phyloP scores from a whole-genome alignment of 1,284 basidiomycete genomes.

The Meripilus lineatus region DNA sequence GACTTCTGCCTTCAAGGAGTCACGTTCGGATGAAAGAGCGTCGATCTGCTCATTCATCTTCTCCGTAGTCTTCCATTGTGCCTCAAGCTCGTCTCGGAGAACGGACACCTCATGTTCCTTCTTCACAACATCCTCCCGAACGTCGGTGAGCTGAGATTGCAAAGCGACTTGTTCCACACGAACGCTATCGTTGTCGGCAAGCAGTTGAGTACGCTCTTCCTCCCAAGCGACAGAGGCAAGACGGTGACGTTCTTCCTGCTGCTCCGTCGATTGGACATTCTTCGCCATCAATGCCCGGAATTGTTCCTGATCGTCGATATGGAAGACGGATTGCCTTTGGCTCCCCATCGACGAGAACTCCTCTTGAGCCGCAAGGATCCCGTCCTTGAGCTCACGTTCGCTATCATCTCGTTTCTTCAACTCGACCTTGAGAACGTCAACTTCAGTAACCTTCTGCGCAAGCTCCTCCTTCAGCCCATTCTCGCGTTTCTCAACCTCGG shows the following conservation, averaged over 20 bases:
- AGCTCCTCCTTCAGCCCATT: constrained; percentile 19
- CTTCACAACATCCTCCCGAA: constrained; percentile 25
- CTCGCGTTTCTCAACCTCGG: constrained; percentile 41
- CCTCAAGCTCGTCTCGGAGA: constrained; percentile 53
- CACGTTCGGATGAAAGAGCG: constrained; percentile 23
- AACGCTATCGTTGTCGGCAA: constrained; percentile 37
- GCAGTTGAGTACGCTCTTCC: constrained; percentile 43
- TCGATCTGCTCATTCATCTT: constrained; percentile 24
- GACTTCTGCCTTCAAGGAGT: constrained; percentile 37
- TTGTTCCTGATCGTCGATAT: constrained; percentile 30
- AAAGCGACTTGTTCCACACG: constrained; percentile 30
- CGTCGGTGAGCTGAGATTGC: constrained; percentile 23
- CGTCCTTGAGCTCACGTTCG: constrained; percentile 45
- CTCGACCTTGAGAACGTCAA: constrained; percentile 41
- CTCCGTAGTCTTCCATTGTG: constrained; percentile 60
- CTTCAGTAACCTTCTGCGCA: constrained; percentile 35
- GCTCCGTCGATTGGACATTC: constrained; percentile 33
- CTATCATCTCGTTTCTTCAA: constrained; percentile 47
- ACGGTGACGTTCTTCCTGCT: constrained; percentile 38
- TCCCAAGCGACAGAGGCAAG: constrained; percentile 40
- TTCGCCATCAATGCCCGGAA: constrained; percentile 33
- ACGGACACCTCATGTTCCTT: constrained; percentile 45
- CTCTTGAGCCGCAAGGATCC: constrained; percentile 47
- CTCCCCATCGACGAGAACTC: constrained; percentile 50
- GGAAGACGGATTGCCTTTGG: constrained; percentile 9